phyloP scores from a whole-genome alignment of 495 filamentous ascomycete species.

The Bathelium albidoporum region DNA sequence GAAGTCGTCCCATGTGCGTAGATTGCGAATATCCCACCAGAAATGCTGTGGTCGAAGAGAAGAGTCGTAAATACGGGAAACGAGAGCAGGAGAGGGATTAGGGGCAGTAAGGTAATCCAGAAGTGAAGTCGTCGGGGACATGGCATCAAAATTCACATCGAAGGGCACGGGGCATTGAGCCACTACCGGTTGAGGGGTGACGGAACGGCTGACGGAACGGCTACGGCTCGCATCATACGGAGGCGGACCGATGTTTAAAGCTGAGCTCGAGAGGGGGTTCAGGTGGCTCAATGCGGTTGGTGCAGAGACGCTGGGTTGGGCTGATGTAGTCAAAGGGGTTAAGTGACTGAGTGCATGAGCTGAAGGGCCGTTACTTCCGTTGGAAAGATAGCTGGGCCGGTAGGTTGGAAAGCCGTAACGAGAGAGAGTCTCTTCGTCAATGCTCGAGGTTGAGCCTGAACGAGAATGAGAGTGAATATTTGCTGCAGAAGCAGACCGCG shows the following conservation, averaged over 20 bases:
- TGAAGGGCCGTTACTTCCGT: not conserved
- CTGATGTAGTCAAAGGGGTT: slow-evolving; percentile 52
- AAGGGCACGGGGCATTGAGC: slow-evolving; percentile 29
- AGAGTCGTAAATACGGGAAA: slow-evolving; percentile 61
- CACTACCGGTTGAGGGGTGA: slow-evolving; percentile 22
- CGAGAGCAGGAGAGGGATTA: slow-evolving; percentile 72
- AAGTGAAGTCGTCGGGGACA: slow-evolving; percentile 51
- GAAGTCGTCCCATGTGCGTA: slow-evolving; percentile 73
- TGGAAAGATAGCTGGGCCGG: slow-evolving; percentile 39
- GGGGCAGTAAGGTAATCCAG: slow-evolving; percentile 66
- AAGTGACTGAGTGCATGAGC: slow-evolving; percentile 9
- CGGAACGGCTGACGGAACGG: slow-evolving; percentile 32
- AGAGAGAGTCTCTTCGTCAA: slow-evolving; percentile 55
- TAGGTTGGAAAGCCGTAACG: slow-evolving; percentile 75
- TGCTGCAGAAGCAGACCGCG: slow-evolving; percentile 53
- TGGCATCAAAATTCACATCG: slow-evolving; percentile 27
- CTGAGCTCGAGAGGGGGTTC: slow-evolving; percentile 18
- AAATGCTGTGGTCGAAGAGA: slow-evolving; percentile 64
- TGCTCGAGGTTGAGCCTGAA: slow-evolving; percentile 48
- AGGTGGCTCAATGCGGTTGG: slow-evolving; percentile 24
- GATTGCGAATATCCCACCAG: slow-evolving; percentile 90
- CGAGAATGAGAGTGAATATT: slow-evolving; percentile 32
- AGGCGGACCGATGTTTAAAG: slow-evolving; percentile 15
- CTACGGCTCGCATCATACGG: slow-evolving; percentile 18
- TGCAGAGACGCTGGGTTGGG: slow-evolving; percentile 12